phyloP scores from a whole-genome alignment of 768 basidiomycete genomes.

The Tylopilus balloui region DNA sequence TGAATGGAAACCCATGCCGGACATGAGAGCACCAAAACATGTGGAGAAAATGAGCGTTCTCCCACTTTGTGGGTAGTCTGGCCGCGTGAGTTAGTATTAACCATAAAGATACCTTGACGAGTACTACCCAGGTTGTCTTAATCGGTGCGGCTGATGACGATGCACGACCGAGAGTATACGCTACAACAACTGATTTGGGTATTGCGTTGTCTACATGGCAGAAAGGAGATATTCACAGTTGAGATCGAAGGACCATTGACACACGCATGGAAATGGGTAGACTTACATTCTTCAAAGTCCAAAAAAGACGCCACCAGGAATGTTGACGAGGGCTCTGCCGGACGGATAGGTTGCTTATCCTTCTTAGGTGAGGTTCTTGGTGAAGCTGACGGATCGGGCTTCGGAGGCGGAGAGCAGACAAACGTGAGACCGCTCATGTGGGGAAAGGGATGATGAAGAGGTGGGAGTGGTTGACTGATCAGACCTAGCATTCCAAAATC shows the following conservation, averaged over 20 bases:
- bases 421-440: constrained; percentile 46
- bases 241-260: not conserved
- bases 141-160: constrained; percentile 20
- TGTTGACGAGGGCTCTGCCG: constrained; percentile 31
- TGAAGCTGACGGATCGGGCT: constrained; percentile 22
- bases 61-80: constrained; percentile 25
- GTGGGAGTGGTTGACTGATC: constrained; percentile 40
- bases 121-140: constrained; percentile 40
- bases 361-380: constrained; percentile 26
- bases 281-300: constrained; percentile 61
- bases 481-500: constrained; percentile 33
- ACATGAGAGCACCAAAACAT: constrained; percentile 44
- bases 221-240: constrained; percentile 31
- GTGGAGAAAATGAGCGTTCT: constrained; percentile 41
- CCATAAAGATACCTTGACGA: not conserved
- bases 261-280: not conserved
- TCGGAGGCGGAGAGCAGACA: constrained; percentile 36
- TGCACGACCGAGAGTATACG: constrained; percentile 32
- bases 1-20: constrained; percentile 32
- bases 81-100: constrained; percentile 1
- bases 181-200: constrained; percentile 36
- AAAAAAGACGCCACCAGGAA: constrained; percentile 51
- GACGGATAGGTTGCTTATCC: constrained; percentile 23
- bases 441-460: constrained; percentile 37
- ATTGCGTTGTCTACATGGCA: constrained; percentile 35